Evolutionary conservation across 495 filamentous ascomycete species (phyloP).

Genomic region (Oidiodendron maius): DNA sequence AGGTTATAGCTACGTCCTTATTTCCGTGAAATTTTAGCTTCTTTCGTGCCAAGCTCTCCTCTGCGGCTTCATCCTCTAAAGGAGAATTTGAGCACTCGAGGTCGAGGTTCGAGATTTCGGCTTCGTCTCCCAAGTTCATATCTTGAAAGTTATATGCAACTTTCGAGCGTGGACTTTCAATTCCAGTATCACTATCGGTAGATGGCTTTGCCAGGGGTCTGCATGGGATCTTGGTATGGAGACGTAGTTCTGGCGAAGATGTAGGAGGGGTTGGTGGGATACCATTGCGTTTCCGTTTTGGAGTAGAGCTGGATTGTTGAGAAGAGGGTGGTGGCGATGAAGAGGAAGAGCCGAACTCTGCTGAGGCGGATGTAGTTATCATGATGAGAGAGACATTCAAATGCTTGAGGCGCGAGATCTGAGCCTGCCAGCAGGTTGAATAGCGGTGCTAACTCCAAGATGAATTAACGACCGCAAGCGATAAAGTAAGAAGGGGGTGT

Average conservation of each 20-base stretch:
- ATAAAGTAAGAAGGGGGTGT: no score
- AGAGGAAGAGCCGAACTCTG: background rate
- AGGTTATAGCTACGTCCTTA: constrained; percentile 2
- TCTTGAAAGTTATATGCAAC: constrained; percentile 61
- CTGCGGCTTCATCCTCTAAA: constrained; percentile 12
- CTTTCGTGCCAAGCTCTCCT: constrained; percentile 12
- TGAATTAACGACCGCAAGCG: no score
- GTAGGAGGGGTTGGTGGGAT: constrained; percentile 19
- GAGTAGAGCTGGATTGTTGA: constrained; percentile 18
- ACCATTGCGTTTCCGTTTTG: constrained; percentile 41
- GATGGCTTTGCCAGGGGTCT: background rate
- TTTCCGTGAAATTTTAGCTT: constrained; percentile 19
- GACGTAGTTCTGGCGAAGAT: constrained; percentile 11
- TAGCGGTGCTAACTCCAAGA: background rate
- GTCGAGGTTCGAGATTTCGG: constrained; percentile 28
- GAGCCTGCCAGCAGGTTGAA: no score
- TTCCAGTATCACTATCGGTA: constrained; percentile 32
- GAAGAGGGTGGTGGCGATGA: background rate
- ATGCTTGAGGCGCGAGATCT: no score
- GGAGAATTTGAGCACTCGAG: constrained; percentile 18
- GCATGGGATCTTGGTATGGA: constrained; percentile 5
- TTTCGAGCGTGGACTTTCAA: constrained; percentile 53
- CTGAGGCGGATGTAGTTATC: no score
- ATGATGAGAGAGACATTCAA: no score
- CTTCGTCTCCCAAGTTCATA: constrained; percentile 49